Base-by-base conservation (phyloP, 1,139 yeast species). In the Pichia sp. region DNA sequence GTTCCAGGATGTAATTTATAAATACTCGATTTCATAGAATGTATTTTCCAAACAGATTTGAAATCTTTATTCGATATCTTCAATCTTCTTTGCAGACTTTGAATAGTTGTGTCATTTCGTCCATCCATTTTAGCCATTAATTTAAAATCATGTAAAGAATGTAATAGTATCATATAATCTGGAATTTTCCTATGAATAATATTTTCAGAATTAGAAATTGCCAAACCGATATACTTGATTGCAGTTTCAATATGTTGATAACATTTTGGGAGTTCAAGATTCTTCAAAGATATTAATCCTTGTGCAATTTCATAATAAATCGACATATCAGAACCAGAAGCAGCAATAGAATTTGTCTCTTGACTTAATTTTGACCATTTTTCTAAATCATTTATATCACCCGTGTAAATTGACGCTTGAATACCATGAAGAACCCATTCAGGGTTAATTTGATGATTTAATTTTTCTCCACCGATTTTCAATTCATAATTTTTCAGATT, bases 341-440 rank as follows among this genome's bases (percentile, higher is more conserved):
- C 54, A 3, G 54, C 53, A 4, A 58, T 62, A n/a, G 58, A 56
- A 70, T 68, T 58, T 32, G 52, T 63, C 52, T 49, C 57, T 45
- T 75, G 77, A n/a, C 78, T 60, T 31, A 61, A 58, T 7, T 64
- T 49, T 2, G 75, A 61, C 95, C 96, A 88, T 44, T 72, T 70
- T n/a, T 67, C 64, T 3, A 89, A 63, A 18, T 74, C 72, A 0
- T 64, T 60, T 46, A 78, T 60, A 44, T 79, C 75, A 0, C 92
- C 92, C 1, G 82, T 71, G 34, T 79, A 72, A 57, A 87, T 78
- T 0, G 96, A 79, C 0, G 95, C 85, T 52, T 84, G 86, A 8
- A 88, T 67, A 0, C 92, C 96, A 46, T 83, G 75, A 51, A 76
- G 69, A 1, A 83, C 69, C 82, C 86, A 81, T 18, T 77, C 83